Conservation (phyloP, 106 monocot species). For the Agapanthus africanus region DNA sequence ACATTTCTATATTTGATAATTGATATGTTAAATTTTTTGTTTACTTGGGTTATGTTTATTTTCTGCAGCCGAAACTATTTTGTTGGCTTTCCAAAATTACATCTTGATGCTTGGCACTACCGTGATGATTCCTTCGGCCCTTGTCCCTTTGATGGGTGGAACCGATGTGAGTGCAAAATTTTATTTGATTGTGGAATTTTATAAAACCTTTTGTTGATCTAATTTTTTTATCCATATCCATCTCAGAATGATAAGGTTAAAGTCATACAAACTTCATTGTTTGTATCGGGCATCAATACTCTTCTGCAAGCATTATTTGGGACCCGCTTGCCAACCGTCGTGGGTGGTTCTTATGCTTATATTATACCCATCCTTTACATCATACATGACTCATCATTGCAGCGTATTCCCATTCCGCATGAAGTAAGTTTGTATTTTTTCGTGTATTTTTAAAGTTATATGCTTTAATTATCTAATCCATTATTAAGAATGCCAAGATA, state of each 20-base stretch:
- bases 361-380: slow-evolving; percentile 75
- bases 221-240: slow-evolving; percentile 8
- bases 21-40: background rate
- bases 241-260: slow-evolving; percentile 59
- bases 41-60: slow-evolving; percentile 5
- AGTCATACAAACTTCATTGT: slow-evolving; percentile 75
- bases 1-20: no score
- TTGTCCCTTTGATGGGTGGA: slow-evolving; percentile 92
- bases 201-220: background rate
- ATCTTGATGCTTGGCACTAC: slow-evolving; percentile 76
- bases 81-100: slow-evolving; percentile 90
- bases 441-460: background rate
- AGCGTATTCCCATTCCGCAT: slow-evolving; percentile 49
- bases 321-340: slow-evolving; percentile 72
- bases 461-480: background rate
- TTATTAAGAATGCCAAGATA: slow-evolving; percentile 2
- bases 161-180: slow-evolving; percentile 47
- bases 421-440: slow-evolving; percentile 39
- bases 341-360: slow-evolving; percentile 90
- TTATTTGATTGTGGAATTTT: background rate
- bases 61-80: slow-evolving; percentile 71
- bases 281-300: slow-evolving; percentile 87
- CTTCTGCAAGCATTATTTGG: slow-evolving; percentile 86
- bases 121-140: slow-evolving; percentile 75
- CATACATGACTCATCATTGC: slow-evolving; percentile 58